A percentile compares a stretch with the other conserved stretches of the same genome.
These are phyloP conservation scores for Hydrangea macrophylla DNA, from an alignment of 148 eudicot genomes.

Conservation along the genomic window DNA sequence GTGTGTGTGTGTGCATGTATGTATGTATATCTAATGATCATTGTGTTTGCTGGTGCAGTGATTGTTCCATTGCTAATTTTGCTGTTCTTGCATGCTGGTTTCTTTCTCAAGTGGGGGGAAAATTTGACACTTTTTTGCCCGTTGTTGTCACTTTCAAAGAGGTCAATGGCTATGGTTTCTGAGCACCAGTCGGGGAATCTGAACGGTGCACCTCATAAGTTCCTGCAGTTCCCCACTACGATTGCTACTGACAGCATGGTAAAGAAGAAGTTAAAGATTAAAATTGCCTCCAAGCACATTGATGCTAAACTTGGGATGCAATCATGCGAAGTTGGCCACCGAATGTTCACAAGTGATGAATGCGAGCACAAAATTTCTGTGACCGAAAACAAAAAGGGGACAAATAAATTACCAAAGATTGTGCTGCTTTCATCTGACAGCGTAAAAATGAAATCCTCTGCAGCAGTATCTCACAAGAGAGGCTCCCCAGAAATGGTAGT, in stretches of 20 bases:
- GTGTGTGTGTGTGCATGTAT: neutral
- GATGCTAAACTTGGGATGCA: conserved; percentile 7
- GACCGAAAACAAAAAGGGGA: conserved; percentile 10
- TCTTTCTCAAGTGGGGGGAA: neutral
- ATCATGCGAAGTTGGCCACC: conserved; percentile 13
- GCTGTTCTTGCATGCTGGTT: neutral
- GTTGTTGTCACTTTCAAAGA: neutral
- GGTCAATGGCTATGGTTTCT: neutral
- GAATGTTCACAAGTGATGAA: neutral
- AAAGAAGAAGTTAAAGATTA: conserved; percentile 34
- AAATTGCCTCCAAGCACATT: conserved; percentile 21
- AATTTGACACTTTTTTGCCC: neutral
- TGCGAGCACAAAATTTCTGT: neutral
- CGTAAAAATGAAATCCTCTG: conserved; percentile 10
- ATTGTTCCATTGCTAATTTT: conserved; percentile 4
- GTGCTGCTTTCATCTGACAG: neutral
- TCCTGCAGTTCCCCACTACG: conserved; percentile 21
- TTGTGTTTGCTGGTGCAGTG: neutral
- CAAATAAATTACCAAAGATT: conserved; percentile 7
- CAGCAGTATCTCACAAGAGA: conserved; percentile 39
- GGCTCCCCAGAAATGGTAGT: conserved; percentile 25
- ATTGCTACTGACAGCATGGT: conserved; percentile 14
- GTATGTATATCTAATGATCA: neutral
- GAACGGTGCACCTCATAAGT: neutral
- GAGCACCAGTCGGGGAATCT: conserved; percentile 5